Base-by-base conservation (phyloP, 208 protist species). In the Jaenimonas drosophilae region DNA sequence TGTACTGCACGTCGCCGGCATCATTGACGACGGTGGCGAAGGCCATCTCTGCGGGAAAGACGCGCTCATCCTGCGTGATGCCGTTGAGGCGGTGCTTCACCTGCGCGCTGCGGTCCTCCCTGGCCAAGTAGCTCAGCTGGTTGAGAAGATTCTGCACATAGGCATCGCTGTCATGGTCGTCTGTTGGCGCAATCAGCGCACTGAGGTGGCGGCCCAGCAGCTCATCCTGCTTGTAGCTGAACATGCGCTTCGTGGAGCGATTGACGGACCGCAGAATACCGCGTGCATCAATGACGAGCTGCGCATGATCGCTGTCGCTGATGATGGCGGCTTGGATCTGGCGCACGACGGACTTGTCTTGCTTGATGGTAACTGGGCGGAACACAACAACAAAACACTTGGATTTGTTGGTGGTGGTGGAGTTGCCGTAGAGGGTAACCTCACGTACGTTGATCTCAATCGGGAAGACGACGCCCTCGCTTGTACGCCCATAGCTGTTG, bases 1-100 rank as follows among this genome's bases (percentile, higher is more conserved):
- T 74, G n/a, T 41, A 43, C 11, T 43, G 59, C 34, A 52, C 29
- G 36, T 50, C 45, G 20, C 59, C 38, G 16, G 23, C 27, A 14
- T 32, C 29, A 7, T 34, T 12, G 16, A 77, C 43, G 34, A 69
- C 69, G 24, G 55, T 66, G 7, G 70, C 37, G 17, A 40, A 33
- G 4, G 74, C 12, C 59, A 74, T 59, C 4, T 65, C 17, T 14
- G 40, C 11, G 55, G 47, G 29, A 77, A 66, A 16, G 60, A 25
- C 25, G 59, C 44, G 23, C 69, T 64, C 24, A 31, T 55, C 42
- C 70, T 72, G 27, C 59, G 48, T 31, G n/a, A 4, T 34, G 28
- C 19, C 25, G 27, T 32, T 7, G 6, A 29, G 23, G 7, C 7
- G 6, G 19, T 33, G 23, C 4, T 19, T 3, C 24, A 54, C 11